Evolutionary conservation across 129 eudicot species (phyloP).

Genomic region (Helianthus tuberosus): DNA sequence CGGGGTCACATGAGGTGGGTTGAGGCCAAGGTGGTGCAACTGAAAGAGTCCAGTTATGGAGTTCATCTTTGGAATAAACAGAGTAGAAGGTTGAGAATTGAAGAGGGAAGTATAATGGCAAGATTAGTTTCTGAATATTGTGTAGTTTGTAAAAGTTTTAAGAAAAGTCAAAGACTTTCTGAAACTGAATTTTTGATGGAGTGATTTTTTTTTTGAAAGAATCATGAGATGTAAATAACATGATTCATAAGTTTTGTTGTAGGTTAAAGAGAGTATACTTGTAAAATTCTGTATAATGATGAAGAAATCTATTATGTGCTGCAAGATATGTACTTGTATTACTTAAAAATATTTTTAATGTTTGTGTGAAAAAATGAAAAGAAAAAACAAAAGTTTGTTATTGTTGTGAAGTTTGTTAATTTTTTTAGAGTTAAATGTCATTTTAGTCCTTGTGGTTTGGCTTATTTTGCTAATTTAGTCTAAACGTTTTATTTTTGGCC

Average conservation of each 20-base stretch:
- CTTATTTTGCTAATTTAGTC: too few species aligned
- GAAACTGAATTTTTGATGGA: slow-evolving; percentile 3
- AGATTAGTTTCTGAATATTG: slow-evolving; percentile 63
- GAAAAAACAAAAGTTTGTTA: neutral
- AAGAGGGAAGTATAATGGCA: slow-evolving; percentile 68
- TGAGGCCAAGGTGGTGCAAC: slow-evolving; percentile 50
- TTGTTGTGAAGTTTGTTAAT: neutral
- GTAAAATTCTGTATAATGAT: neutral
- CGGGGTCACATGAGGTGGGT: slow-evolving; percentile 49
- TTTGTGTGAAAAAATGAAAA: neutral
- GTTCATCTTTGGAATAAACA: slow-evolving; percentile 87
- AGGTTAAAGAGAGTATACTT: neutral
- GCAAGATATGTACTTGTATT: neutral
- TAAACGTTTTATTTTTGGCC: too few species aligned
- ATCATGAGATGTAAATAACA: slow-evolving; percentile 15
- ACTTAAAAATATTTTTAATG: neutral
- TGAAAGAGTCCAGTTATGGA: slow-evolving; percentile 51
- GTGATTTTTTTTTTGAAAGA: neutral
- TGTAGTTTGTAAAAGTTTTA: slow-evolving; percentile 51
- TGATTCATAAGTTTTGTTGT: neutral
- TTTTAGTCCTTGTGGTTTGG: too few species aligned
- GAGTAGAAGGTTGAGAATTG: slow-evolving; percentile 58
- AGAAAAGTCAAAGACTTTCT: slow-evolving; percentile 26
- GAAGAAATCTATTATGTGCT: neutral
- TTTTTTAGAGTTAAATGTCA: too few species aligned